Evolutionary conservation across 371 early-diverging fungal species (phyloP), one percentile per base, ranked within the genome.

Genomic region (Mortierella sp.): DNA sequence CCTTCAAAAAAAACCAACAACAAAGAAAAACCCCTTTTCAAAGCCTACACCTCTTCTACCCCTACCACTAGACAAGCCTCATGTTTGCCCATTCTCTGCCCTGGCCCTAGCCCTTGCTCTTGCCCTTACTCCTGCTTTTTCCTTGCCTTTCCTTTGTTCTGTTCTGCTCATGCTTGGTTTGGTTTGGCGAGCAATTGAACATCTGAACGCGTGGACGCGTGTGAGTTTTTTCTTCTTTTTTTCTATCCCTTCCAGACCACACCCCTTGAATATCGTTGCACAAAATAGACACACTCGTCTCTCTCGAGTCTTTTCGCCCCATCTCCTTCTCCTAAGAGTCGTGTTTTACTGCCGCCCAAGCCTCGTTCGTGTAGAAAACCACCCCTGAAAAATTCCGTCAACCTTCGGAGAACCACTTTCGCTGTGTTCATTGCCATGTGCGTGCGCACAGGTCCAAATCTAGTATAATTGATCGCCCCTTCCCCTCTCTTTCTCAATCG

Each of bases 261-360:
- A 31, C 61, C 61, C 34, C 61, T 37, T 61, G 61, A 61, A 61
- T 61, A 22, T 61, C 61, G 61, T 61, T 61, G 61, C 39, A 61
- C 61, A 61, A 19, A 29, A 61, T 31, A 37, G 2, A 31, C 34
- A 34, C 61, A 8, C 61, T 61, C 61, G 4, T 48, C 29, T 3
- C 13, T 2, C 55, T 31, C 55, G 55, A 55, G 13, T 29, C n/a
- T 4, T 10, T 29, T 16, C 14, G 37, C 19, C 37, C 61, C 22
- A 34, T 61, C 22, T 29, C 37, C 34, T 34, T 22, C 37, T 61
- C 9, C 8, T 19, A 34, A 22, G 37, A 31, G 19, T 37, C 37
- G 50, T 47, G 9, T 48, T 19, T 9, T 19, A 34, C 14, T 8
- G 19, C 22, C 37, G 4, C 29, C 10, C 13, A 26, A 26, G 29